Percentiles rank a stretch among this genome's conserved stretches.
phyloP scores from a whole-genome alignment of 148 eudicot genomes.

The Camellia granthamiana region DNA sequence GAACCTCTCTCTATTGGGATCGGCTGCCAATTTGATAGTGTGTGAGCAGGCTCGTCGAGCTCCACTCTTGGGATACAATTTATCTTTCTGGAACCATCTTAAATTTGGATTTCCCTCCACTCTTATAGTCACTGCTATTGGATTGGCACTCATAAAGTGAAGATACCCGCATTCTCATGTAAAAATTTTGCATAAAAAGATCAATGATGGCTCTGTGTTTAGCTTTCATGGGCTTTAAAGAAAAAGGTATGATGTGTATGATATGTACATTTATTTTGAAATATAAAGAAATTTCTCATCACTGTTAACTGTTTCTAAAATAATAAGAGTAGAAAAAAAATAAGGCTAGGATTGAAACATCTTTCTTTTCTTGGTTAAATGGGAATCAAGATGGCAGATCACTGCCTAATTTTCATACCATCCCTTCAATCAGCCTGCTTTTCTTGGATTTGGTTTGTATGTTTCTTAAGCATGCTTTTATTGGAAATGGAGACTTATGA shows the following conservation, averaged over 20 bases:
- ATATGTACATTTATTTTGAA: not conserved
- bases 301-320: not conserved
- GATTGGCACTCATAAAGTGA: slow-evolving; percentile 54
- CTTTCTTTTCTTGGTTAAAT: too few species aligned
- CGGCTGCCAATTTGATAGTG: slow-evolving; percentile 92
- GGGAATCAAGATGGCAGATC: too few species aligned
- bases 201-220: too few species aligned
- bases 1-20: slow-evolving; percentile 77
- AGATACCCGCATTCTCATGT: slow-evolving; percentile 4
- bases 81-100: slow-evolving; percentile 78
- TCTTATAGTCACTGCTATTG: slow-evolving; percentile 74
- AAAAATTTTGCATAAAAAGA: not conserved
- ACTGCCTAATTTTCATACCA: too few species aligned
- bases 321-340: not conserved
- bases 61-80: slow-evolving; percentile 56
- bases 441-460: too few species aligned
- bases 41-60: slow-evolving; percentile 93
- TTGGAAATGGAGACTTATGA: too few species aligned
- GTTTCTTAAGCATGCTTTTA: too few species aligned
- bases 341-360: not conserved
- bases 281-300: not conserved
- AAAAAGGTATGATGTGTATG: not conserved
- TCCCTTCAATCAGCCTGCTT: too few species aligned
- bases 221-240: not conserved
- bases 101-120: slow-evolving; percentile 92